Percentiles rank a stretch among this genome's conserved stretches.
Conservation (phyloP, 2,329 filamentous ascomycete species). For the Cercospora nicotianae region DNA sequence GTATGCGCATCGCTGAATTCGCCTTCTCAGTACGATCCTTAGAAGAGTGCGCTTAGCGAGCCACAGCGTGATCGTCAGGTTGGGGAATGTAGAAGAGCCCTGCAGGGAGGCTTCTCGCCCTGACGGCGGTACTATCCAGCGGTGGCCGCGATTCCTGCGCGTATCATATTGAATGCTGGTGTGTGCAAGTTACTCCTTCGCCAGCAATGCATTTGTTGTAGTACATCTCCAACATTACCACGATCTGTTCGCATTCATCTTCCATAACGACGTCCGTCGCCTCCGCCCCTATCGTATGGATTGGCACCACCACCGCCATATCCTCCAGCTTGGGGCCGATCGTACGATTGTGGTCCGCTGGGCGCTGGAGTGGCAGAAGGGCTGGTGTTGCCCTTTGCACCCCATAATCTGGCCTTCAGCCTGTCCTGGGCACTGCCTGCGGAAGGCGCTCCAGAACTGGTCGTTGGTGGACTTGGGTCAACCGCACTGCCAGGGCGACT, state of each 20-base stretch:
- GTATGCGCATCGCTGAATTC: background rate
- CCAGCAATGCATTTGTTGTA: background rate
- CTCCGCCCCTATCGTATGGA: slow-evolving; percentile 7
- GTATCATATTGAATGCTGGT: background rate
- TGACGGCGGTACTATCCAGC: background rate
- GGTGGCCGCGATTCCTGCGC: background rate
- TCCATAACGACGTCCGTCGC: slow-evolving; percentile 20
- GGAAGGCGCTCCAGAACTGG: slow-evolving; percentile 38
- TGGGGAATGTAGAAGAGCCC: background rate
- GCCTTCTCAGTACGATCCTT: background rate
- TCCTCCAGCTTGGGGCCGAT: slow-evolving; percentile 18
- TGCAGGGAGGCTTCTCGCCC: background rate
- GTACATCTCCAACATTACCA: background rate
- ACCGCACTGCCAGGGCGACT: slow-evolving; percentile 30
- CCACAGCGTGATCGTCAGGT: background rate
- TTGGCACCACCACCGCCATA: slow-evolving; percentile 21
- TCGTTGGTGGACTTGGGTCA: slow-evolving; percentile 42
- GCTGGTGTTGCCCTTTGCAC: slow-evolving; percentile 25
- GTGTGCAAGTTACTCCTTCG: background rate
- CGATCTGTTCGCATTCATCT: slow-evolving; percentile 6
- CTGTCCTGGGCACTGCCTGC: slow-evolving; percentile 72
- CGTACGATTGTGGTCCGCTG: slow-evolving; percentile 24
- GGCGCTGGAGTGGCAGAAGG: slow-evolving; percentile 20
- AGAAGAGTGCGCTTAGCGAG: background rate
- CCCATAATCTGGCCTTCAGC: slow-evolving; percentile 75